Conservation (phyloP, 176 grass and related monocot species). For the Paspalum notatum region DNA sequence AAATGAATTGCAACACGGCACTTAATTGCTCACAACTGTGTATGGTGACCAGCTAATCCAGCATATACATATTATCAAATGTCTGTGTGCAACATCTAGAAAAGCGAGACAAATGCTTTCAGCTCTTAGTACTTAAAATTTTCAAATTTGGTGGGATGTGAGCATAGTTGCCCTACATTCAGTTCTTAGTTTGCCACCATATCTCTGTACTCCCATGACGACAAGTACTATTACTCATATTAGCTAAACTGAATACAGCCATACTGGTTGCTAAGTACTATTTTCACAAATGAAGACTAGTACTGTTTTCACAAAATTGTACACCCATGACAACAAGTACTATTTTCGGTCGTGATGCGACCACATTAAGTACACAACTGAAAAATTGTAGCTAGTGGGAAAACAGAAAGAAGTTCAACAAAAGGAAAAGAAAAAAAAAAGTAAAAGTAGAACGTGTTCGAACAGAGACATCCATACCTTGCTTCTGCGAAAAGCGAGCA, state of each 20-base stretch:
- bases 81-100: neutral
- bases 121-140: neutral
- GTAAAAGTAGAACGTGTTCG: conserved; percentile 17
- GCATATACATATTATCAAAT: neutral
- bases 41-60: neutral
- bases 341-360: no score
- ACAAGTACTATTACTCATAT: no score
- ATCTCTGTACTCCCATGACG: neutral
- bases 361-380: no score
- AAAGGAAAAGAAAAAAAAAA: conserved; percentile 37
- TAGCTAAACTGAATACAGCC: no score
- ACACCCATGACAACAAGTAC: neutral
- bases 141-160: neutral
- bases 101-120: no score
- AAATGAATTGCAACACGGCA: neutral
- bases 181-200: neutral
- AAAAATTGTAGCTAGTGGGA: neutral
- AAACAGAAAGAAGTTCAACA: conserved; percentile 36
- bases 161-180: neutral
- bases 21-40: conserved; percentile 6
- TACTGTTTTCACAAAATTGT: no score
- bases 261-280: no score
- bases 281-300: no score
- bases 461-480: conserved; percentile 22
- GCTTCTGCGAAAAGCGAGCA: conserved; percentile 28